A percentile compares a stretch with the other conserved stretches of the same genome.
These are phyloP conservation scores for Tetrahymena borealis DNA, from an alignment of 73 alveolate genomes.

Conservation along the genomic window DNA sequence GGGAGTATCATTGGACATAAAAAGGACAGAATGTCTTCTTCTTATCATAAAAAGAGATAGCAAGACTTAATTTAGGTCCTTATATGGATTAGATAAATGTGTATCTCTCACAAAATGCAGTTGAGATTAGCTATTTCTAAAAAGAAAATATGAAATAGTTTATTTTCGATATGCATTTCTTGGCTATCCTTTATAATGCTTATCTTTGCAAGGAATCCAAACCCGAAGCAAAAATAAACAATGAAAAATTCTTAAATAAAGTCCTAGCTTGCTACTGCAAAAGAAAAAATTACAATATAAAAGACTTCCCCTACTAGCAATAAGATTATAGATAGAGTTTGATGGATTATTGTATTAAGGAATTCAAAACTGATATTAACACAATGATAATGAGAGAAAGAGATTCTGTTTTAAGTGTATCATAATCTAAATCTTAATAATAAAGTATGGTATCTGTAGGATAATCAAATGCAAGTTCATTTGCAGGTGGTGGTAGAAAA, in stretches of 20 bases:
- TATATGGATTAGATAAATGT: neutral
- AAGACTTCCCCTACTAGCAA: neutral
- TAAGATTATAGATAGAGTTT: neutral
- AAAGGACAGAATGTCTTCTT: neutral
- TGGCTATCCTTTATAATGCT: neutral
- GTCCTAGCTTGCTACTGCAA: neutral
- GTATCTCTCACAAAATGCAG: neutral
- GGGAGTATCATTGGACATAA: neutral
- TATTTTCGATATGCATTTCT: neutral
- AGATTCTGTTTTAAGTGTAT: neutral
- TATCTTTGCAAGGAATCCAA: neutral
- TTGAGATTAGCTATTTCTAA: neutral
- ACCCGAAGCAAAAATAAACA: neutral
- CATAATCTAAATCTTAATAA: neutral
- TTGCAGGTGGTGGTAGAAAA: neutral
- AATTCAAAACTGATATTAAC: neutral
- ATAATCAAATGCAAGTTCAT: neutral
- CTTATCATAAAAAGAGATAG: neutral
- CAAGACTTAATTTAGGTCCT: neutral
- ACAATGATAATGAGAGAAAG: neutral
- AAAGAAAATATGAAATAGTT: neutral
- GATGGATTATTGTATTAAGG: neutral
- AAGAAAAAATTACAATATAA: neutral
- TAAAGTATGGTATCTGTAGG: neutral
- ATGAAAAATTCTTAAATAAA: neutral